A percentile compares a stretch with the other conserved stretches of the same genome.
These are phyloP conservation scores for Prunella vulgaris DNA, from an alignment of 257 asterid genomes.

Conservation along the genomic window DNA sequence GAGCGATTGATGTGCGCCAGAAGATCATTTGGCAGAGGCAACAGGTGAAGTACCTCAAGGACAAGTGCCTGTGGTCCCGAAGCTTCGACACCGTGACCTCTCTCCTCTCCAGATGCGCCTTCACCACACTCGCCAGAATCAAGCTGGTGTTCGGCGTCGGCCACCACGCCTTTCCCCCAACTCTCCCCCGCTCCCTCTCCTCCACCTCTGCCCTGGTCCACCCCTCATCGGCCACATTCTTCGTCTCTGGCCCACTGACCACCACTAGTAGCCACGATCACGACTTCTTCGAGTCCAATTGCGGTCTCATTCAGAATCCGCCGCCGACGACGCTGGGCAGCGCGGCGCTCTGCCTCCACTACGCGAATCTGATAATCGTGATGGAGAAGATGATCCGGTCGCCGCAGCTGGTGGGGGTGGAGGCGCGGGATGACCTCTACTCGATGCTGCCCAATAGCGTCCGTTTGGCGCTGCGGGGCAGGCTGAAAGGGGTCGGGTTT, in stretches of 20 bases:
- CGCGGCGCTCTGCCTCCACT: conserved; percentile 81
- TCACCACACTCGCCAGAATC: conserved; percentile 67
- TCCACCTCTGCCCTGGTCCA: conserved; percentile 71
- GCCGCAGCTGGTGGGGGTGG: conserved; percentile 78
- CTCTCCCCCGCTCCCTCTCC: conserved; percentile 74
- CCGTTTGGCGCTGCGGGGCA: conserved; percentile 49
- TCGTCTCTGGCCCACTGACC: conserved; percentile 56
- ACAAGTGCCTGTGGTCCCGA: conserved; percentile 67
- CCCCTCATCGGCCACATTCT: conserved; percentile 47
- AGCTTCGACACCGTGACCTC: conserved; percentile 69
- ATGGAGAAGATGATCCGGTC: conserved; percentile 89
- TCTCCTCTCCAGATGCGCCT: conserved; percentile 52
- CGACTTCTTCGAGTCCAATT: conserved; percentile 48
- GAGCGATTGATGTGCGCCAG: conserved; percentile 57
- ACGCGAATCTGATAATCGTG: conserved; percentile 73
- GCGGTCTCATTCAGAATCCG: conserved; percentile 49
- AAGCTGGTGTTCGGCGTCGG: conserved; percentile 73
- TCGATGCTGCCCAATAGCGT: conserved; percentile 70
- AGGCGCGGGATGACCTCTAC: conserved; percentile 87
- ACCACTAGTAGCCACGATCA: conserved; percentile 19
- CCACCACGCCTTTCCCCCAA: conserved; percentile 34
- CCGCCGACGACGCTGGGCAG: conserved; percentile 64
- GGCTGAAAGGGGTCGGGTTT: conserved; percentile 72
- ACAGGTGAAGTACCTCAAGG: conserved; percentile 67
- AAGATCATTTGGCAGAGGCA: conserved; percentile 77